Evolutionary conservation across 2,329 filamentous ascomycete genomes (phyloP).

Genomic region (Aspergillus fumigatus): DNA sequence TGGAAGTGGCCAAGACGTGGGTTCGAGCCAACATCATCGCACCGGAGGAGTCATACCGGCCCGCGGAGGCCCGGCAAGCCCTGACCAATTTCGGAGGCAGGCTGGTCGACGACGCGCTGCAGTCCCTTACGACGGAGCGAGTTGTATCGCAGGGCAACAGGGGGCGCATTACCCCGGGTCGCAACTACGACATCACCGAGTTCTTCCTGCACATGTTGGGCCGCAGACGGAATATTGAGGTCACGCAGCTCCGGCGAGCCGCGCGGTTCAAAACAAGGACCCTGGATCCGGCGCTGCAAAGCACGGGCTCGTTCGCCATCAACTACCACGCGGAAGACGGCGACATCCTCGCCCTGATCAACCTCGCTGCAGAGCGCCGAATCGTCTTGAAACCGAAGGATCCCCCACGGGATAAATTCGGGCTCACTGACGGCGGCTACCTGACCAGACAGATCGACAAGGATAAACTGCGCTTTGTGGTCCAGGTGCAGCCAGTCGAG

Average conservation of each 20-base stretch:
- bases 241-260: conserved; percentile 38
- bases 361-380: conserved; percentile 35
- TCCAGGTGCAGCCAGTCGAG: conserved; percentile 35
- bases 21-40: conserved; percentile 46
- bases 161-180: conserved; percentile 37
- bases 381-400: conserved; percentile 35
- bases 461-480: conserved; percentile 37
- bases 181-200: conserved; percentile 43
- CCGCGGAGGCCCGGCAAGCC: conserved; percentile 32
- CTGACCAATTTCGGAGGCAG: conserved; percentile 29
- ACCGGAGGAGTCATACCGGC: conserved; percentile 37
- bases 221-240: conserved; percentile 38
- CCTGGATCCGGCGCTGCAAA: conserved; percentile 37
- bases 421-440: conserved; percentile 45
- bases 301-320: conserved; percentile 27
- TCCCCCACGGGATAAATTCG: conserved; percentile 42
- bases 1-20: conserved; percentile 44
- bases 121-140: conserved; percentile 37
- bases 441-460: conserved; percentile 45
- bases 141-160: conserved; percentile 37
- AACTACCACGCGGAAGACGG: conserved; percentile 40
- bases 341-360: conserved; percentile 40
- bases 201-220: conserved; percentile 37
- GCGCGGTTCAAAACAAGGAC: conserved; percentile 38
- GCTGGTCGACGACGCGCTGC: conserved; percentile 37